Percentiles rank a stretch among this genome's conserved stretches.
These are phyloP conservation scores for Asterophora parasitica DNA, from an alignment of 768 basidiomycete genomes.

Conservation along the genomic window DNA sequence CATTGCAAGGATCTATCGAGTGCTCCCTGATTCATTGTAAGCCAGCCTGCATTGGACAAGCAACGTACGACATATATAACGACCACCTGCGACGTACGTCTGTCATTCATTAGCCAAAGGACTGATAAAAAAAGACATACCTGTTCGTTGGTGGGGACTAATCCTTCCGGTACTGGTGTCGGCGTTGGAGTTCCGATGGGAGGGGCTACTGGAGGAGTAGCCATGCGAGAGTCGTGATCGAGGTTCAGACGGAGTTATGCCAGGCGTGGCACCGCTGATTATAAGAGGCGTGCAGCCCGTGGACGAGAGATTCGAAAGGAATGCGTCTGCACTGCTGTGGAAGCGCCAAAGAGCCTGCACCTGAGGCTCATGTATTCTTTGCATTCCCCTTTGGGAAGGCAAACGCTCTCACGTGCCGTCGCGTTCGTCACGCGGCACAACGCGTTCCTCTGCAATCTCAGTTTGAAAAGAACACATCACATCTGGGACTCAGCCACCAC, in stretches of 20 bases:
- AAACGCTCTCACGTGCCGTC: slow-evolving; percentile 14
- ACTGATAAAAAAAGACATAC: slow-evolving; percentile 31
- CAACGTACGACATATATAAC: slow-evolving; percentile 69
- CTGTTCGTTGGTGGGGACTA: slow-evolving; percentile 69
- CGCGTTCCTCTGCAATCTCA: too few species aligned
- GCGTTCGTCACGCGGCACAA: slow-evolving; percentile 16
- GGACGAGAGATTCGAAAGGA: too few species aligned
- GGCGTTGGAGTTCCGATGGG: slow-evolving; percentile 34
- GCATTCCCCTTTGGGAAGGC: slow-evolving; percentile 3
- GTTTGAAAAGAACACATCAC: too few species aligned
- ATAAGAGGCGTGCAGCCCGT: too few species aligned
- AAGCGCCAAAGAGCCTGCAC: slow-evolving; percentile 2
- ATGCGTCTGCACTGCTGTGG: slow-evolving; percentile 1
- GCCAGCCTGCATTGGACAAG: neutral
- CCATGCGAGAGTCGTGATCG: slow-evolving; percentile 22
- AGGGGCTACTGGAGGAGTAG: slow-evolving; percentile 37
- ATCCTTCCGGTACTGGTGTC: slow-evolving; percentile 32
- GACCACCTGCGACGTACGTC: slow-evolving; percentile 47
- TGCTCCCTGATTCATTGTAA: slow-evolving; percentile 2
- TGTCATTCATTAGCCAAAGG: slow-evolving; percentile 10
- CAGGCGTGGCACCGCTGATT: too few species aligned
- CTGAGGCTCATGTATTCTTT: slow-evolving; percentile 17
- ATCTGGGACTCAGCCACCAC: too few species aligned
- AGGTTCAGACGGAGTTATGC: too few species aligned
- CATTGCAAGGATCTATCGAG: slow-evolving; percentile 70